Evolutionary conservation across 2,329 filamentous ascomycete genomes (phyloP).

Genomic region (Anthostomella pinea): DNA sequence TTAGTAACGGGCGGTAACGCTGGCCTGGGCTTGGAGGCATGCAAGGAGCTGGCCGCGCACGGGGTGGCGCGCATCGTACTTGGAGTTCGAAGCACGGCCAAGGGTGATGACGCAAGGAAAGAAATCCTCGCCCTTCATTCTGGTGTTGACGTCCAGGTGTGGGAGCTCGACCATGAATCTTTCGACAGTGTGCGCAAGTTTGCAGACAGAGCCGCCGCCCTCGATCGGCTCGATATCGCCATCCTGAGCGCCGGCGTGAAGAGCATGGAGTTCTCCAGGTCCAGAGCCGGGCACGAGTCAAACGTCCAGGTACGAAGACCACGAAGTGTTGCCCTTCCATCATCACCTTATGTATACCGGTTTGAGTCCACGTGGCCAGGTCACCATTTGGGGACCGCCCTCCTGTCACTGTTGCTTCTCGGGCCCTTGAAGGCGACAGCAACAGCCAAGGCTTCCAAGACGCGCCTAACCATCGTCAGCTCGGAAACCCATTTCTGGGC

Average conservation of each 20-base stretch:
- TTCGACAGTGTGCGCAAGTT: constrained; percentile 3
- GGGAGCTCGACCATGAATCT: constrained; percentile 6
- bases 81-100: constrained; percentile 3
- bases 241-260: constrained; percentile 6
- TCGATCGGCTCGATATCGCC: constrained; percentile 5
- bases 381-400: constrained; percentile 18
- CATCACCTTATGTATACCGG: too few relatives aligned
- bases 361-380: neutral
- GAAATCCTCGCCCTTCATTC: neutral
- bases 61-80: constrained; percentile 7
- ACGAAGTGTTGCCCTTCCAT: neutral
- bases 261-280: constrained; percentile 1
- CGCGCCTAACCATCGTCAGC: constrained; percentile 17
- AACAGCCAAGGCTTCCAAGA: constrained; percentile 3
- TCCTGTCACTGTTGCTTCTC: constrained; percentile 17
- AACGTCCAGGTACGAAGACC: constrained; percentile 2
- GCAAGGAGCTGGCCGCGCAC: constrained; percentile 5
- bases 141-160: constrained; percentile 1
- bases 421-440: constrained; percentile 12
- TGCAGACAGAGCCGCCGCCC: neutral
- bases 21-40: constrained; percentile 9
- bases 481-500: constrained; percentile 17
- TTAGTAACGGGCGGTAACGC: constrained; percentile 8
- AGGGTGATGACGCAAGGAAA: constrained; percentile 1
- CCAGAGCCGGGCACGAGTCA: constrained; percentile 5